Evolutionary conservation across 176 grass and related monocot genomes (phyloP).

Genomic region (Carex littledalei): DNA sequence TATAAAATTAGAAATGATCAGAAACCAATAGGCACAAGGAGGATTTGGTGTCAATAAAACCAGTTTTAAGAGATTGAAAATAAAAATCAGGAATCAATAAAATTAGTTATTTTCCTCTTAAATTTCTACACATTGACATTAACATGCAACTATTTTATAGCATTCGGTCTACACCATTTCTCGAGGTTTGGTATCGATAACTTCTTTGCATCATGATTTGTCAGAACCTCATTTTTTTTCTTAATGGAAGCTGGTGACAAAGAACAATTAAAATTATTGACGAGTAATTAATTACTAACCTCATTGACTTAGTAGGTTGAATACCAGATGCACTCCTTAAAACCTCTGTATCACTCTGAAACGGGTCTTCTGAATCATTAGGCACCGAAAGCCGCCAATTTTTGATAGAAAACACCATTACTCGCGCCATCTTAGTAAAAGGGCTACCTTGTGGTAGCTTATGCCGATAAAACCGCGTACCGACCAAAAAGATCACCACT

Average conservation of each 20-base stretch:
- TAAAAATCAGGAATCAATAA: no score
- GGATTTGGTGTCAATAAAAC: no score
- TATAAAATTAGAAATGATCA: no score
- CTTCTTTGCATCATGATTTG: background rate
- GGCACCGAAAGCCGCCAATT: slow-evolving; percentile 31
- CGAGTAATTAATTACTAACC: slow-evolving; percentile 22
- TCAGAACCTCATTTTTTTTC: background rate
- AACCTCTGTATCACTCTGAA: slow-evolving; percentile 43
- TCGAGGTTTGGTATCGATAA: background rate
- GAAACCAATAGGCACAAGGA: no score
- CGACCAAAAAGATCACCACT: slow-evolving; percentile 56
- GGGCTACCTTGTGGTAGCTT: slow-evolving; percentile 69
- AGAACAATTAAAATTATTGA: background rate
- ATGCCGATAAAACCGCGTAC: slow-evolving; percentile 81
- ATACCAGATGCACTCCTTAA: slow-evolving; percentile 41
- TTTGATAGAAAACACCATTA: slow-evolving; percentile 35
- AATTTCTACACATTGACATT: background rate
- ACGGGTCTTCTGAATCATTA: slow-evolving; percentile 27
- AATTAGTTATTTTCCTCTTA: no score
- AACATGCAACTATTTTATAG: background rate
- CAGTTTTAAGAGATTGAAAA: no score
- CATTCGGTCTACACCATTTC: background rate
- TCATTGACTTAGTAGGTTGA: slow-evolving; percentile 38
- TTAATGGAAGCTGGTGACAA: background rate
- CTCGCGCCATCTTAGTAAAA: slow-evolving; percentile 46